These are phyloP conservation scores for Capsicum chinense DNA, from an alignment of 257 asterid species.

Conservation along the genomic window DNA sequence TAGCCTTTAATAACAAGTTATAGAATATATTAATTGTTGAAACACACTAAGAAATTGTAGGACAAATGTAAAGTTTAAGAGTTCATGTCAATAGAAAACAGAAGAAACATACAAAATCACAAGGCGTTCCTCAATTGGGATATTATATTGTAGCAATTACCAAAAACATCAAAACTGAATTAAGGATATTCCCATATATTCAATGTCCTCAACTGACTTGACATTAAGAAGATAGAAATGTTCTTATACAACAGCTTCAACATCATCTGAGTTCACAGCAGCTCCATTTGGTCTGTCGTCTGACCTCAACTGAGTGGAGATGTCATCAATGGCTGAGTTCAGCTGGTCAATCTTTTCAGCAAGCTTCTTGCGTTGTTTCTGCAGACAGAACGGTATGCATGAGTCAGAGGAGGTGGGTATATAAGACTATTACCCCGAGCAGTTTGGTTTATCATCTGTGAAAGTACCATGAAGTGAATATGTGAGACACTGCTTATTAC, in stretches of 20 bases:
- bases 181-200: not conserved
- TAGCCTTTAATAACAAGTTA: not conserved
- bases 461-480: not conserved
- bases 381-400: slow-evolving; percentile 32
- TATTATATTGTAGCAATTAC: slow-evolving; percentile 12
- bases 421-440: not conserved
- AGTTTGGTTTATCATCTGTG: not conserved
- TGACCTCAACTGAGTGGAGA: slow-evolving; percentile 57
- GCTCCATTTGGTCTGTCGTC: slow-evolving; percentile 63
- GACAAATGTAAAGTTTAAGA: not conserved
- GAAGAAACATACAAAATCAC: not conserved
- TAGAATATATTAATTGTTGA: not conserved
- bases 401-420: slow-evolving; percentile 15
- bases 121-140: slow-evolving; percentile 7
- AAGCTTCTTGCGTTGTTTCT: slow-evolving; percentile 81
- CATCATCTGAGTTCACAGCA: slow-evolving; percentile 60
- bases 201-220: slow-evolving; percentile 23
- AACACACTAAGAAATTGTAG: not conserved
- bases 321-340: slow-evolving; percentile 76
- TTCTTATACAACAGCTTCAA: slow-evolving; percentile 62
- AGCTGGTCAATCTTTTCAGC: slow-evolving; percentile 85
- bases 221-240: slow-evolving; percentile 26
- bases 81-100: not conserved
- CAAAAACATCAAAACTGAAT: slow-evolving; percentile 27
- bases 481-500: not conserved